phyloP scores from a whole-genome alignment of 140 eudicot genomes.

The Bidens hawaiensis region DNA sequence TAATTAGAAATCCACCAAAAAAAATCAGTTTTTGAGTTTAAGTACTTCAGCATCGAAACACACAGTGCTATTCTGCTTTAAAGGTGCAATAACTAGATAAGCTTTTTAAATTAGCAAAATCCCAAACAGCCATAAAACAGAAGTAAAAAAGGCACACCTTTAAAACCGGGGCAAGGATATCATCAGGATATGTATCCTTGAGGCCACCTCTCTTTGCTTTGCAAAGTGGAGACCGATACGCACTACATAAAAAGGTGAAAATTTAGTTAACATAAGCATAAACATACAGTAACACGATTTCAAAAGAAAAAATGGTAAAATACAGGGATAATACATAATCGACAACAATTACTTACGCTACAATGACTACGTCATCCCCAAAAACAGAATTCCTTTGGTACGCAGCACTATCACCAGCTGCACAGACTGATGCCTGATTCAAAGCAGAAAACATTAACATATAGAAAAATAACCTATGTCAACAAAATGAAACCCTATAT shows the following conservation, averaged over 20 bases:
- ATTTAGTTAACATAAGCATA: neutral
- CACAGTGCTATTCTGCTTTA: neutral
- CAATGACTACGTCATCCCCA: conserved; percentile 95
- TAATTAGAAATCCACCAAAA: neutral
- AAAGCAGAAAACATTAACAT: conserved; percentile 7
- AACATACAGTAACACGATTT: neutral
- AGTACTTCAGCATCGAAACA: neutral
- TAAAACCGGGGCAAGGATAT: conserved; percentile 88
- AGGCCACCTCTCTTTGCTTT: conserved; percentile 92
- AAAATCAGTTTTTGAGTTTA: neutral
- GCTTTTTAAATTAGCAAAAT: neutral
- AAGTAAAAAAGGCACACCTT: conserved; percentile 38
- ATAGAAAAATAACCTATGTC: neutral
- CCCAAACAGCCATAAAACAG: neutral
- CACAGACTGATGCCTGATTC: conserved; percentile 75
- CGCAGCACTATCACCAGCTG: conserved; percentile 90
- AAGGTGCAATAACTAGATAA: neutral
- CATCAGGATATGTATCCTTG: conserved; percentile 97
- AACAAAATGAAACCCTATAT: no score
- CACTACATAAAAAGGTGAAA: conserved; percentile 39
- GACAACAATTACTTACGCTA: conserved; percentile 65
- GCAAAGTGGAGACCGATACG: conserved; percentile 82
- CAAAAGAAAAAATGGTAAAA: neutral
- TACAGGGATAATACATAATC: neutral
- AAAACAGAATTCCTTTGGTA: conserved; percentile 76